phyloP scores from a whole-genome alignment of 2,329 filamentous ascomycete genomes.

The Aspergillus tamarii region DNA sequence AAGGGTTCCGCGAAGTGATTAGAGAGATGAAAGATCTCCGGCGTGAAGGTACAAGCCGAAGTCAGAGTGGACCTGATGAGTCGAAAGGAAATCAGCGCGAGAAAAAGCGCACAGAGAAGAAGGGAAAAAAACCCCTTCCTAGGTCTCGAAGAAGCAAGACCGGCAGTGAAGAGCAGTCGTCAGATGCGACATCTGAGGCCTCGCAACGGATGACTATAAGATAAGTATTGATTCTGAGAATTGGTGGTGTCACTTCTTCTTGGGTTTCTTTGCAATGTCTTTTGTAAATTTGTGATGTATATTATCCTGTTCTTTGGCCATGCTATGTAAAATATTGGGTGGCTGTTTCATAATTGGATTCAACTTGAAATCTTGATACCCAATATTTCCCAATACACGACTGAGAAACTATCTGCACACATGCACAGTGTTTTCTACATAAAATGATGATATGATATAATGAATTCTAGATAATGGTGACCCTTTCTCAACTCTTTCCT shows the following conservation, averaged over 20 bases:
- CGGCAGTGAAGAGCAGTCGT: slow-evolving; percentile 23
- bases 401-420: background rate
- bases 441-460: background rate
- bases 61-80: slow-evolving; percentile 33
- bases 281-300: background rate
- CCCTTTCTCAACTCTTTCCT: background rate
- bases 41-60: slow-evolving; percentile 49
- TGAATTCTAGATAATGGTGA: background rate
- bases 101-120: slow-evolving; percentile 32
- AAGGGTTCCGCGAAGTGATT: slow-evolving; percentile 85
- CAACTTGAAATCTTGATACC: slow-evolving; percentile 15
- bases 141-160: slow-evolving; percentile 23
- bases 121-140: slow-evolving; percentile 23
- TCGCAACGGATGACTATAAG: slow-evolving; percentile 4
- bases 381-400: background rate
- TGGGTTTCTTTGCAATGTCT: background rate
- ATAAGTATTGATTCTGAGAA: background rate
- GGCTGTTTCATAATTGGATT: slow-evolving; percentile 19
- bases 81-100: slow-evolving; percentile 25
- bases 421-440: background rate
- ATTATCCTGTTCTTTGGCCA: background rate
- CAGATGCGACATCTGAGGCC: slow-evolving; percentile 8
- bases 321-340: slow-evolving; percentile 9
- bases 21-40: slow-evolving; percentile 70
- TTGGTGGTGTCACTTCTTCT: background rate